Percentiles rank a stretch among this genome's conserved stretches.
phyloP scores from a whole-genome alignment of 352 stramenopile genomes.

The Globisporangium recalcitrans region DNA sequence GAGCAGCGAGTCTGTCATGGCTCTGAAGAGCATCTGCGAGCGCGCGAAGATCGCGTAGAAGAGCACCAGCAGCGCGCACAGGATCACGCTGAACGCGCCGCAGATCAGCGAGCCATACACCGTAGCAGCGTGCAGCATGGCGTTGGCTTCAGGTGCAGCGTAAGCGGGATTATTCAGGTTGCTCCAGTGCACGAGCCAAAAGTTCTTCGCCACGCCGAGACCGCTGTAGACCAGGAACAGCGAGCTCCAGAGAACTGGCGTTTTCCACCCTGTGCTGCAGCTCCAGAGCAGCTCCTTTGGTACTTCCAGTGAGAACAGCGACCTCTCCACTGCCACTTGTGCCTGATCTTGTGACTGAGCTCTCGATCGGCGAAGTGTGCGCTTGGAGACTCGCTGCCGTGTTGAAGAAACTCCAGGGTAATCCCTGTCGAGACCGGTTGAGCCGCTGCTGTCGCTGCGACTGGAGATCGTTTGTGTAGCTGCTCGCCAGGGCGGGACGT shows the following conservation, averaged over 20 bases:
- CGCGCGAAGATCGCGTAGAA: slow-evolving; percentile 25
- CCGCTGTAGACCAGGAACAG: slow-evolving; percentile 26
- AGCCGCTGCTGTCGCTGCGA: background rate
- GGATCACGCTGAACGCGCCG: slow-evolving; percentile 21
- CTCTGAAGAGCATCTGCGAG: slow-evolving; percentile 24
- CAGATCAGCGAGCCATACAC: slow-evolving; percentile 29
- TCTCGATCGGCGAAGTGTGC: slow-evolving; percentile 4
- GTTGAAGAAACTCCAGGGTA: background rate
- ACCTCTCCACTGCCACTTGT: background rate
- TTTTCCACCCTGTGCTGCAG: slow-evolving; percentile 8
- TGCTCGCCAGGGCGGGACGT: slow-evolving; percentile 30
- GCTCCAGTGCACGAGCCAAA: slow-evolving; percentile 38
- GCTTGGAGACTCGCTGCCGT: background rate
- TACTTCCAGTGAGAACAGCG: background rate
- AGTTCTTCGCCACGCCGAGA: slow-evolving; percentile 27
- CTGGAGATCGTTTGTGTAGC: background rate
- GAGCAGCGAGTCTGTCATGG: slow-evolving; percentile 27
- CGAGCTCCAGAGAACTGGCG: slow-evolving; percentile 8
- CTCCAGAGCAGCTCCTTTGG: slow-evolving; percentile 25
- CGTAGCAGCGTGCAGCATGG: slow-evolving; percentile 26
- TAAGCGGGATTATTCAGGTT: slow-evolving; percentile 3
- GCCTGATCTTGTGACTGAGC: background rate
- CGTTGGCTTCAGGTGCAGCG: background rate
- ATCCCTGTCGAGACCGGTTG: background rate
- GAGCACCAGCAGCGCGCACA: slow-evolving; percentile 23